Evolutionary conservation across 2,329 filamentous ascomycete genomes (phyloP).

Genomic region (Achaetomium macrosporum): DNA sequence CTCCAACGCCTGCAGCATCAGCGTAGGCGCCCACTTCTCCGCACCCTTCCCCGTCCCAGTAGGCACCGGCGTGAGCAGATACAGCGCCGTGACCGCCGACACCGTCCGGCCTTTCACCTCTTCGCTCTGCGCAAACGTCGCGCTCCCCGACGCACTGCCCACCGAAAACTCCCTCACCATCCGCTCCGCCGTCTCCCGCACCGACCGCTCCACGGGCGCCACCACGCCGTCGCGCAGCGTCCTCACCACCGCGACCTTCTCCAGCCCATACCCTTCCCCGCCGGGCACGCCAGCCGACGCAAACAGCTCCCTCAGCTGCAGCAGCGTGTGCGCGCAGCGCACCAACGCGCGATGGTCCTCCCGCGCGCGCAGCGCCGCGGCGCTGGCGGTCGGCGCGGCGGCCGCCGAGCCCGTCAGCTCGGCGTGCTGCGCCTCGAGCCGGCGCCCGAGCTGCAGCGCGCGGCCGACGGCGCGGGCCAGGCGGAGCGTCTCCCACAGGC

Average conservation of each 20-base stretch:
- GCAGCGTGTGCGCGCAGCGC: slow-evolving; percentile 72
- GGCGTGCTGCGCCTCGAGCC: slow-evolving; percentile 78
- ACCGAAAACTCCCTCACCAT: slow-evolving; percentile 80
- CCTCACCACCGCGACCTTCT: slow-evolving; percentile 64
- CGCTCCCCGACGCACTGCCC: slow-evolving; percentile 41
- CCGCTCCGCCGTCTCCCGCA: slow-evolving; percentile 70
- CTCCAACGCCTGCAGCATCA: slow-evolving; percentile 72
- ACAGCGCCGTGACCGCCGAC: slow-evolving; percentile 70
- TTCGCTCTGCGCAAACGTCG: slow-evolving; percentile 61
- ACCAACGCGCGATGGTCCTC: slow-evolving; percentile 75
- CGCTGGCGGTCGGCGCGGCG: slow-evolving; percentile 30
- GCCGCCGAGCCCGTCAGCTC: slow-evolving; percentile 50
- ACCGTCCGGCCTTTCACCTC: slow-evolving; percentile 68
- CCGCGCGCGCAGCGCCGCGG: slow-evolving; percentile 35
- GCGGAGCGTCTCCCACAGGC: slow-evolving; percentile 73
- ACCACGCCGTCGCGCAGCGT: slow-evolving; percentile 63
- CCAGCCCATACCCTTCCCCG: slow-evolving; percentile 66
- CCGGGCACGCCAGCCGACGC: slow-evolving; percentile 41
- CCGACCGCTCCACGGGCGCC: slow-evolving; percentile 63
- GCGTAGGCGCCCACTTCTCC: slow-evolving; percentile 57
- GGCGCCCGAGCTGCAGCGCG: slow-evolving; percentile 73
- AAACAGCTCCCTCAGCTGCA: slow-evolving; percentile 69
- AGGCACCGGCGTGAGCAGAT: slow-evolving; percentile 74
- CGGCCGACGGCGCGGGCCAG: slow-evolving; percentile 71
- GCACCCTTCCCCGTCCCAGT: slow-evolving; percentile 56